Conservation (phyloP, 78 protist genomes). For the Dictyostelium firmibasis region DNA sequence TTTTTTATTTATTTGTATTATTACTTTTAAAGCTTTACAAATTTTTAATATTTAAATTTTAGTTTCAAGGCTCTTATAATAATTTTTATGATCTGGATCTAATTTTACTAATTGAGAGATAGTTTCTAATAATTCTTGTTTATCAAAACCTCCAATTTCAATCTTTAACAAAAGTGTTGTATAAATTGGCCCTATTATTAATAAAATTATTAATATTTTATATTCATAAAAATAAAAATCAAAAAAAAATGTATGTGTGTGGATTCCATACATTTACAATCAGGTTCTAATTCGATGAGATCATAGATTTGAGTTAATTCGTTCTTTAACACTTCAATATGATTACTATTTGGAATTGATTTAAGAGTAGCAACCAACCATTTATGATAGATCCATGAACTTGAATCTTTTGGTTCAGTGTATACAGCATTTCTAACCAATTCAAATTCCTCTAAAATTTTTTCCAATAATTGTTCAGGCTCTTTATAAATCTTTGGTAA, state of each 20-base stretch:
- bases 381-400: slow-evolving; percentile 94
- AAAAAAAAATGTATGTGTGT: too few relatives aligned
- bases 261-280: slow-evolving; percentile 77
- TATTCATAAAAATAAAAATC: too few relatives aligned
- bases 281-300: slow-evolving; percentile 79
- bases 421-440: slow-evolving; percentile 88
- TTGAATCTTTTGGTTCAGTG: slow-evolving; percentile 95
- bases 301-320: slow-evolving; percentile 49
- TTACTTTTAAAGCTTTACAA: neutral
- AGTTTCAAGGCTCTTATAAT: slow-evolving; percentile 39
- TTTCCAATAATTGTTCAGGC: slow-evolving; percentile 2
- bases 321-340: slow-evolving; percentile 46
- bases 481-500: slow-evolving; percentile 48
- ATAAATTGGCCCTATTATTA: slow-evolving; percentile 44
- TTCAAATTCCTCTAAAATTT: slow-evolving; percentile 85
- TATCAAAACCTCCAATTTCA: slow-evolving; percentile 25
- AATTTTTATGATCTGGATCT: slow-evolving; percentile 57
- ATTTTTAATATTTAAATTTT: neutral
- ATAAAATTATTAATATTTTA: too few relatives aligned
- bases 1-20: neutral
- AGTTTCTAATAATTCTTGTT: slow-evolving; percentile 5
- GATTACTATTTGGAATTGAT: slow-evolving; percentile 30
- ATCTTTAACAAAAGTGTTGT: slow-evolving; percentile 30
- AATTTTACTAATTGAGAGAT: neutral
- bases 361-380: slow-evolving; percentile 87